phyloP scores from a whole-genome alignment of 2,329 filamentous ascomycete genomes.

The Helminthosporium solani region DNA sequence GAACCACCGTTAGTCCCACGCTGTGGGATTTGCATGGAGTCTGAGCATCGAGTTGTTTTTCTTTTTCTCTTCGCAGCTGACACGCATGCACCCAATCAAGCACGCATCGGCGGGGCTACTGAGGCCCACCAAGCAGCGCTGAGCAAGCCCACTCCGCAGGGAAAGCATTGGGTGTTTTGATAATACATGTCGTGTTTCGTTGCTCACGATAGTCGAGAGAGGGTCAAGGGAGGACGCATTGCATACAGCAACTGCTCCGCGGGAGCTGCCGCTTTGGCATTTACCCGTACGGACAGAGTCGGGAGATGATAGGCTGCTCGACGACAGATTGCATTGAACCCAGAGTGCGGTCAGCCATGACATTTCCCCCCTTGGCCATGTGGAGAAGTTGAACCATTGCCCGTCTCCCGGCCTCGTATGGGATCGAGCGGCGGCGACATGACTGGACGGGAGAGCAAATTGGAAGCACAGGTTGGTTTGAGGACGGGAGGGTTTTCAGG shows the following conservation, averaged over 20 bases:
- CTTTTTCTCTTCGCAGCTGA: conserved; percentile 26
- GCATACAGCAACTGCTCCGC: neutral
- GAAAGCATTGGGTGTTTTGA: conserved; percentile 13
- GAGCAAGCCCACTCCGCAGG: no score
- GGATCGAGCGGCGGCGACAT: neutral
- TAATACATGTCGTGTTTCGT: conserved; percentile 16
- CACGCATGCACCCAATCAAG: conserved; percentile 15
- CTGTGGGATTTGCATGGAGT: conserved; percentile 31
- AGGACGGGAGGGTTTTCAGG: no score
- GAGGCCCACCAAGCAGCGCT: neutral
- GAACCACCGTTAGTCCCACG: conserved; percentile 41
- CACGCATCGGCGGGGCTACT: conserved; percentile 17
- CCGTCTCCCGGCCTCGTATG: neutral
- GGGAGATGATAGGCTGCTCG: neutral
- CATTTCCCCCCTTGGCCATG: neutral
- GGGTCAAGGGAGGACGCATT: neutral
- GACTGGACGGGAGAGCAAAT: no score
- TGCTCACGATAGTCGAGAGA: neutral
- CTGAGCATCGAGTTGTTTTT: conserved; percentile 18
- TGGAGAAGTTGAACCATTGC: neutral
- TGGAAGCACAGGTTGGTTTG: no score
- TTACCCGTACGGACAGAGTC: conserved; percentile 2
- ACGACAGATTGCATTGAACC: neutral
- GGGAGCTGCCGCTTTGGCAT: neutral
- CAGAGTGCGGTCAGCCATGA: neutral